Evolutionary conservation across 306 rosid genomes (phyloP).

Genomic region (Purshia tridentata): DNA sequence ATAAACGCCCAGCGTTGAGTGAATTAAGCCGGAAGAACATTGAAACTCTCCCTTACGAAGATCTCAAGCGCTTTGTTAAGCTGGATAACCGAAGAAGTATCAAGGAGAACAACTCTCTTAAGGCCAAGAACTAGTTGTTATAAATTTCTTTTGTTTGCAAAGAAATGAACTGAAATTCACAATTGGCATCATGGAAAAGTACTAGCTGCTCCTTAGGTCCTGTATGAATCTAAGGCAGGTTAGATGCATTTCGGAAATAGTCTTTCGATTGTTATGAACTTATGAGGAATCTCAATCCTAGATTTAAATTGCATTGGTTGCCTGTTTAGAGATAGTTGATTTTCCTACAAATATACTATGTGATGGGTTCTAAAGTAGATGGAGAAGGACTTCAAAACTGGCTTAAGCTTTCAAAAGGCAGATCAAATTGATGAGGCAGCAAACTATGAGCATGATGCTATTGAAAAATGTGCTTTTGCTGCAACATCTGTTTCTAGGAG

Average conservation of each 20-base stretch:
- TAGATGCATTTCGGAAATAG: background rate
- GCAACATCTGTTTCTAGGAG: no score
- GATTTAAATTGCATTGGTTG: no score
- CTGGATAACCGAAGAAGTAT: constrained; percentile 77
- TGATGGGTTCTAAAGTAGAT: no score
- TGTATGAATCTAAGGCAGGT: background rate
- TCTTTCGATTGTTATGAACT: background rate
- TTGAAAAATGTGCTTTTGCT: no score
- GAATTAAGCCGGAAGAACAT: constrained; percentile 65
- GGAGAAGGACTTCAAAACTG: no score
- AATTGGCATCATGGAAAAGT: background rate
- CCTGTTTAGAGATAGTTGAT: no score
- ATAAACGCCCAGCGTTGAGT: constrained; percentile 71
- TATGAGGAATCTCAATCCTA: no score
- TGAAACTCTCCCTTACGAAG: constrained; percentile 57
- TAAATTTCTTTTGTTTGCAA: background rate
- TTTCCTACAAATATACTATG: no score
- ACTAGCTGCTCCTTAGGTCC: background rate
- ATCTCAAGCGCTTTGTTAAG: constrained; percentile 74
- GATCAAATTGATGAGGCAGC: no score
- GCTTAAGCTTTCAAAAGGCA: no score
- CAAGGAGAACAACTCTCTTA: constrained; percentile 71
- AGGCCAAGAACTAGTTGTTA: constrained; percentile 62
- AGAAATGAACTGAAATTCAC: background rate
- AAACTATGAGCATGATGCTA: no score